Base-by-base conservation (phyloP, 2,329 filamentous ascomycete genomes). In the Bertia moriformis region DNA sequence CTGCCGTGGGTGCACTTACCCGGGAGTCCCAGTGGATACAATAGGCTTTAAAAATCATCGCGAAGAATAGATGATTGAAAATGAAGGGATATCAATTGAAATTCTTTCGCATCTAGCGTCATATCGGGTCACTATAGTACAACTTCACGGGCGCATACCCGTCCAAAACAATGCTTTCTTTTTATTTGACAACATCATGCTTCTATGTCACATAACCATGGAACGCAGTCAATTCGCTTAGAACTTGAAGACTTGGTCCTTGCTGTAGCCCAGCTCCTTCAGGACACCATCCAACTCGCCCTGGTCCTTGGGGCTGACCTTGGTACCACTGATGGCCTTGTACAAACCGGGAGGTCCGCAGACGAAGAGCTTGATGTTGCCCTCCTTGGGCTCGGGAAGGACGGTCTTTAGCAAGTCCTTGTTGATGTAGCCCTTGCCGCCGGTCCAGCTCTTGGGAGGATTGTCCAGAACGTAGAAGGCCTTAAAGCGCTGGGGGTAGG, bases 171-270 rank as follows among this genome's bases (percentile, higher is more conserved):
- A n/a, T n/a, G n/a, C n/a, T n/a, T n/a, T n/a, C n/a, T n/a, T n/a
- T n/a, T n/a, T n/a, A n/a, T n/a, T n/a, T n/a, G n/a, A n/a, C n/a
- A n/a, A n/a, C n/a, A n/a, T n/a, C n/a, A n/a, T n/a, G n/a, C n/a
- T n/a, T n/a, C n/a, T n/a, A n/a, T n/a, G n/a, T n/a, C n/a, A n/a
- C n/a, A n/a, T n/a, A n/a, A n/a, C n/a, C n/a, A n/a, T n/a, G n/a
- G n/a, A n/a, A n/a, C n/a, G n/a, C n/a, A n/a, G n/a, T n/a, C n/a
- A n/a, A n/a, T n/a, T n/a, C 24, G 18, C 52, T 44, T 78, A 81
- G 51, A 81, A 81, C 62, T 84, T 84, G 61, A 73, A 83, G 15
- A 84, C 78, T 57, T 84, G 79, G 39, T 83, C 78, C 65, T 80
- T 71, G 49, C 49, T 66, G 60, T 83, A 84, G 15, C 79, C 79